Evolutionary conservation across 1,139 yeast species (phyloP), one percentile per base, ranked within the genome.

Genomic region (Geotrichum europaeum): DNA sequence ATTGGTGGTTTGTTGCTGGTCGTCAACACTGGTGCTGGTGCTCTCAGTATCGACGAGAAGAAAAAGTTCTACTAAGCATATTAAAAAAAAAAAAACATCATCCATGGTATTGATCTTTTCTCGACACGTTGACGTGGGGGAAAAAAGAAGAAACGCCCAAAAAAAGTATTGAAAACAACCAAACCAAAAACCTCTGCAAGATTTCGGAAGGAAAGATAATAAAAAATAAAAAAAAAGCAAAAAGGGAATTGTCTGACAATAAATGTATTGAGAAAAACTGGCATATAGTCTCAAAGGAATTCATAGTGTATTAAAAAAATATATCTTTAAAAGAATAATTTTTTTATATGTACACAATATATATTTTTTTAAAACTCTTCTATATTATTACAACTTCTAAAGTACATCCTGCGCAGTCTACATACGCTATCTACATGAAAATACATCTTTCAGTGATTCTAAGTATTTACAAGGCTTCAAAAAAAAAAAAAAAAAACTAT

Each of bases 21-120:
- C 66, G 96, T 90, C 66, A 90, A 89, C 76, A 90, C 97, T 7
- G 99, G 99, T 66, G 98, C 99, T 51, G 99, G 99, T 57, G 95
- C 89, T 69, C 80, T 92, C 67, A 88, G 96, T 45, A 79, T 94
- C 65, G 99, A 94, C 73, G 97, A 91, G 75, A 94, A 94, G 87
- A 92, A 94, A 80, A 94, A 94, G 79, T 87, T 89, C 65, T 92
- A 89, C 73, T 92, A 70, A 53, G 51, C 9, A 53, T 18, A 28
- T 28, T 5, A 28, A 28, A 4, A 28, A 28, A 7, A 28, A 4
- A 53, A 49, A n/a, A n/a, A 34, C 18, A 52, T 3, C 20, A 52
- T 10, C 36, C 20, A 15, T 22, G 13, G 49, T 7, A 36, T 7
- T 40, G n/a, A n/a, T 40, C 18, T 40, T 36, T 40, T 7, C 18